Percentiles rank a stretch among this genome's conserved stretches.
These are phyloP conservation scores for Monilinia laxa DNA, from an alignment of 2,329 filamentous ascomycete genomes.

Conservation along the genomic window DNA sequence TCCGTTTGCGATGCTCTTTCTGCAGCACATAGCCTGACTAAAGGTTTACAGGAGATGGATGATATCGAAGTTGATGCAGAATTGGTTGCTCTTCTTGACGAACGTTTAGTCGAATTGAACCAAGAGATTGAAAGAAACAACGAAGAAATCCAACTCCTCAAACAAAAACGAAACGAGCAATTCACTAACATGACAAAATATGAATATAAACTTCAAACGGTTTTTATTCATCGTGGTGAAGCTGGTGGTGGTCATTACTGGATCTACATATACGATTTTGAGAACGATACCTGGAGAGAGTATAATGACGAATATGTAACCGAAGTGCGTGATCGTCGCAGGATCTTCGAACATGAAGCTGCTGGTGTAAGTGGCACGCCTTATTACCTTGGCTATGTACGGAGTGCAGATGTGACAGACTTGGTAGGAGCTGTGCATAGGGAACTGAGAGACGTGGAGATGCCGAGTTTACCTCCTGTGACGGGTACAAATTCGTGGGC, in stretches of 20 bases:
- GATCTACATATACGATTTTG: constrained; percentile 89
- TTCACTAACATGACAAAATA: constrained; percentile 64
- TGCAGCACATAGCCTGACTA: constrained; percentile 45
- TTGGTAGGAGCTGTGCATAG: constrained; percentile 58
- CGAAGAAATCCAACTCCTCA: constrained; percentile 49
- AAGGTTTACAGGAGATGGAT: constrained; percentile 45
- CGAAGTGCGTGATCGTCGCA: constrained; percentile 60
- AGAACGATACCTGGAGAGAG: constrained; percentile 77
- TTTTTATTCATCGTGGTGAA: constrained; percentile 83
- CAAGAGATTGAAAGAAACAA: constrained; percentile 48
- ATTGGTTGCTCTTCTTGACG: constrained; percentile 46
- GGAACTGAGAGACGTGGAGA: constrained; percentile 38
- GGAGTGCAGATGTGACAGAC: constrained; percentile 60
- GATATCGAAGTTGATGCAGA: constrained; percentile 46
- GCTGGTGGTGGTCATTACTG: constrained; percentile 85
- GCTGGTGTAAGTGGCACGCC: constrained; percentile 66
- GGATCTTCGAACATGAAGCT: constrained; percentile 68
- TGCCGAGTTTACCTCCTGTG: constrained; percentile 15
- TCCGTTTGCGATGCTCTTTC: constrained; percentile 37
- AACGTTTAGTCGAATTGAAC: constrained; percentile 46
- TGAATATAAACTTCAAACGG: constrained; percentile 81
- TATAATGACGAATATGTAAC: constrained; percentile 90
- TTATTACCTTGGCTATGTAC: constrained; percentile 82
- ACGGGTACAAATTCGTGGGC: constrained; percentile 19
- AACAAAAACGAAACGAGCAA: constrained; percentile 46